These are phyloP conservation scores for Pichia sp. DNA, from an alignment of 1,139 yeast genomes.

Conservation along the genomic window DNA sequence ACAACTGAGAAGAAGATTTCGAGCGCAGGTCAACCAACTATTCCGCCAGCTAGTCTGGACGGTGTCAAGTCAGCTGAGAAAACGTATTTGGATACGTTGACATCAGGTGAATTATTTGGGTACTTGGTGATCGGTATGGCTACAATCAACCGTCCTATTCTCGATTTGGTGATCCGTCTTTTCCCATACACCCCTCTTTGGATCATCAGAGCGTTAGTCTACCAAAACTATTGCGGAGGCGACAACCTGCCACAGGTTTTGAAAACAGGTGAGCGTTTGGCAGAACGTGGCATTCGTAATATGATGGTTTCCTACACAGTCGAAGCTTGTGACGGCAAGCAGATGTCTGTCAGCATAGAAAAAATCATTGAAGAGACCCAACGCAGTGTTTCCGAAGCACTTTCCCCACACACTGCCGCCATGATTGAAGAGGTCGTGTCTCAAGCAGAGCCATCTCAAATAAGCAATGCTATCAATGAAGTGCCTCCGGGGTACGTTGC, in stretches of 20 bases:
- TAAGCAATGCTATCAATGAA: constrained; percentile 45
- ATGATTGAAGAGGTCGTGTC: constrained; percentile 46
- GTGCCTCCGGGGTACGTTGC: constrained; percentile 84
- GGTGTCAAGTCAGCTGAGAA: constrained; percentile 7
- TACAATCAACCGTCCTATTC: constrained; percentile 58
- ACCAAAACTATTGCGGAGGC: constrained; percentile 89
- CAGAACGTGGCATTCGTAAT: constrained; percentile 75
- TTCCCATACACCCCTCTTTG: constrained; percentile 75
- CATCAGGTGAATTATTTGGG: constrained; percentile 46
- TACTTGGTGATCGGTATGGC: constrained; percentile 64
- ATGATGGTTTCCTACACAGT: constrained; percentile 93
- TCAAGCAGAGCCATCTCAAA: constrained; percentile 48
- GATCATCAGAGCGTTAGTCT: constrained; percentile 66
- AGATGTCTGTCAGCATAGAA: constrained; percentile 55
- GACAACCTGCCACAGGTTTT: constrained; percentile 68
- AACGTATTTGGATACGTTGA: constrained; percentile 28
- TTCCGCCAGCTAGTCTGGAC: background rate
- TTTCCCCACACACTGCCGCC: constrained; percentile 63
- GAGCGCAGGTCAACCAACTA: background rate
- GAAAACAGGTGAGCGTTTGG: constrained; percentile 62
- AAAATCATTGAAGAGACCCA: constrained; percentile 64
- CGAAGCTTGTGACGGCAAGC: constrained; percentile 82
- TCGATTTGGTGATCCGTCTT: constrained; percentile 56
- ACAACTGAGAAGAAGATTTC: constrained; percentile 9
- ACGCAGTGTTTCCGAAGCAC: constrained; percentile 61